Evolutionary conservation across 208 protist species (phyloP).

Genomic region (Leishmania major): DNA sequence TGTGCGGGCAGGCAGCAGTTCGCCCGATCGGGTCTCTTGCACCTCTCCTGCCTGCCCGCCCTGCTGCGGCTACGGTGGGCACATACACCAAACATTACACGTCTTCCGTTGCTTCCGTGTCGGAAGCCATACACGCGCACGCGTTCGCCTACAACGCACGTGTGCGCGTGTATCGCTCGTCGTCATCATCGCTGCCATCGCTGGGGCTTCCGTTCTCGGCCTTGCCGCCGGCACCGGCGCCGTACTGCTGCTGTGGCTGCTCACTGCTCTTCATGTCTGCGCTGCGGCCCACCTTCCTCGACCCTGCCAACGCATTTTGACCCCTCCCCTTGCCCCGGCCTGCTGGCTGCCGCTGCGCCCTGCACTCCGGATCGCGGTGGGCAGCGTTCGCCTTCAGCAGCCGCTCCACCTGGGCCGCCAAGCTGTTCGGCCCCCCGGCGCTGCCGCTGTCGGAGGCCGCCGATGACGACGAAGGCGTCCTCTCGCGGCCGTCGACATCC

Average conservation of each 20-base stretch:
- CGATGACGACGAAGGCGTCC: background rate
- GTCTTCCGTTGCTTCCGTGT: background rate
- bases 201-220: background rate
- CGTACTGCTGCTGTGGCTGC: background rate
- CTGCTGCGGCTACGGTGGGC: background rate
- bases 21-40: too few relatives aligned
- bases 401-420: constrained; percentile 17
- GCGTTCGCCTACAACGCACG: background rate
- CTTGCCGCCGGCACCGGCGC: background rate
- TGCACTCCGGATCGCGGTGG: constrained; percentile 1
- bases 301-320: background rate
- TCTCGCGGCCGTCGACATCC: background rate
- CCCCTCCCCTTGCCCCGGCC: background rate
- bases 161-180: background rate
- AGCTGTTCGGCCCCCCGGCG: background rate
- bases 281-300: background rate
- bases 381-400: constrained; percentile 12
- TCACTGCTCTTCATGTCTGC: background rate
- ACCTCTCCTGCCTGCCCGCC: too few relatives aligned
- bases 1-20: background rate
- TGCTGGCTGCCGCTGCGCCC: constrained; percentile 1
- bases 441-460: background rate
- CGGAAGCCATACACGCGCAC: background rate
- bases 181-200: constrained; percentile 2
- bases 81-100: background rate